These are phyloP conservation scores for Xerophyta viscosa DNA, from an alignment of 106 monocot genomes.

Conservation along the genomic window DNA sequence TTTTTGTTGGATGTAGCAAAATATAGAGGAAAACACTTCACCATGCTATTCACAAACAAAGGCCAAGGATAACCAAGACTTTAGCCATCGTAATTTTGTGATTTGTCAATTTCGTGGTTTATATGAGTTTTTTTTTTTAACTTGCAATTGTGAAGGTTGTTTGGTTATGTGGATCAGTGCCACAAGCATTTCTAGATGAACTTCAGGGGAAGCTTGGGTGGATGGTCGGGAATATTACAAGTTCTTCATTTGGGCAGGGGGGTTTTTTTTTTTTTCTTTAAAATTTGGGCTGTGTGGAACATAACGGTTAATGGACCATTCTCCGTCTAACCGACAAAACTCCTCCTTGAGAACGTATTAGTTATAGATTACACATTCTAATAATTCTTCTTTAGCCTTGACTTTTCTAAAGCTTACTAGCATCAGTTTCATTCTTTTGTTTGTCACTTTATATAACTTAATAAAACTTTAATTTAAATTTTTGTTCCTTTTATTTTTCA, in stretches of 20 bases:
- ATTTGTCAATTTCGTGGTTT: neutral
- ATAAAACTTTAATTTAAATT: too few relatives aligned
- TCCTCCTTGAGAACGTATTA: too few relatives aligned
- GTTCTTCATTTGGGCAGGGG: constrained; percentile 60
- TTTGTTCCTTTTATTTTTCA: too few relatives aligned
- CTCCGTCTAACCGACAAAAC: too few relatives aligned
- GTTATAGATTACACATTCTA: too few relatives aligned
- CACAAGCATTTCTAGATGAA: constrained; percentile 64
- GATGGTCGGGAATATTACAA: constrained; percentile 75
- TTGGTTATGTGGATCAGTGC: constrained; percentile 39
- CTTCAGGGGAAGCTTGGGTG: constrained; percentile 66
- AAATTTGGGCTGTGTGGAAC: constrained; percentile 80
- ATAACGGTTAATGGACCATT: constrained; percentile 67
- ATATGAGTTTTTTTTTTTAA: neutral
- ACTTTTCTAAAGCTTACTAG: too few relatives aligned
- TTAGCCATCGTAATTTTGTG: constrained; percentile 40
- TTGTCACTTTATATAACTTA: too few relatives aligned
- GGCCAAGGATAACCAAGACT: constrained; percentile 73
- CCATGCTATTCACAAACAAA: constrained; percentile 81
- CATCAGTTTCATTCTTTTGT: too few relatives aligned
- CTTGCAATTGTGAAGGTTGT: neutral
- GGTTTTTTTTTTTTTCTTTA: too few relatives aligned
- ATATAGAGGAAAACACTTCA: constrained; percentile 95
- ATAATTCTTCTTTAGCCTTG: too few relatives aligned
- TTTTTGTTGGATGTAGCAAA: constrained; percentile 43